phyloP scores from a whole-genome alignment of 768 basidiomycete genomes.

The Termitomyces sp. region DNA sequence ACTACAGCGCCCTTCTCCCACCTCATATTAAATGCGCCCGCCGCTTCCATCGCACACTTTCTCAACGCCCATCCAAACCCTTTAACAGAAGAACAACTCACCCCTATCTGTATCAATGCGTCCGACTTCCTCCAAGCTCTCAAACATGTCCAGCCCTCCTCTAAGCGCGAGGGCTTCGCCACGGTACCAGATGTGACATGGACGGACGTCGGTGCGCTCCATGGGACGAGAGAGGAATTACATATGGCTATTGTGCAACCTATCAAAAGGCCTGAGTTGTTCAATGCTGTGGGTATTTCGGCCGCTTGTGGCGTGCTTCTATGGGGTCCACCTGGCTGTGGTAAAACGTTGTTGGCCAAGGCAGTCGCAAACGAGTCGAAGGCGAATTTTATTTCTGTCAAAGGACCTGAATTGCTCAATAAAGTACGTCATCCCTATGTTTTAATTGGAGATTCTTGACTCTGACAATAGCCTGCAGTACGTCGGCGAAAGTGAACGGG shows the following conservation, averaged over 20 bases:
- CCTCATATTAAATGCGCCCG: constrained; percentile 31
- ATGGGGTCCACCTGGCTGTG: constrained; percentile 99
- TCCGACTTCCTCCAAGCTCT: constrained; percentile 79
- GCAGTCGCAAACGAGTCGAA: constrained; percentile 94
- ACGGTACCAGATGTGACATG: constrained; percentile 95
- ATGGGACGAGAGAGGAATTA: constrained; percentile 79
- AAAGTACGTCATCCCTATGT: constrained; percentile 52
- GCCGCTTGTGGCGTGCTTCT: constrained; percentile 90
- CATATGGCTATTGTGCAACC: constrained; percentile 99
- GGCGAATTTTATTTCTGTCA: constrained; percentile 97
- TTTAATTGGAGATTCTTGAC: not conserved
- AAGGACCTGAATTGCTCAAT: constrained; percentile 94
- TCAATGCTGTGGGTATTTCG: constrained; percentile 82
- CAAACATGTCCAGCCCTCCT: constrained; percentile 89
- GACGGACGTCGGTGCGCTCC: constrained; percentile 92
- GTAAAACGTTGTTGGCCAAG: constrained; percentile 96
- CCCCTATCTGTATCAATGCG: constrained; percentile 75
- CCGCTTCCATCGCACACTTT: constrained; percentile 82
- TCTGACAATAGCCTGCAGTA: constrained; percentile 47
- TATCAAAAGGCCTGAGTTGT: constrained; percentile 84
- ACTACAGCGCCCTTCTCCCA: constrained; percentile 11
- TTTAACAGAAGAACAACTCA: constrained; percentile 71
- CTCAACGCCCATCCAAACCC: constrained; percentile 82
- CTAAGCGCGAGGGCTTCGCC: constrained; percentile 96
- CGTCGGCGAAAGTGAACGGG: constrained; percentile 94